These are phyloP conservation scores for Trypanosoma lewisi DNA, from an alignment of 208 protist genomes.

Conservation along the genomic window DNA sequence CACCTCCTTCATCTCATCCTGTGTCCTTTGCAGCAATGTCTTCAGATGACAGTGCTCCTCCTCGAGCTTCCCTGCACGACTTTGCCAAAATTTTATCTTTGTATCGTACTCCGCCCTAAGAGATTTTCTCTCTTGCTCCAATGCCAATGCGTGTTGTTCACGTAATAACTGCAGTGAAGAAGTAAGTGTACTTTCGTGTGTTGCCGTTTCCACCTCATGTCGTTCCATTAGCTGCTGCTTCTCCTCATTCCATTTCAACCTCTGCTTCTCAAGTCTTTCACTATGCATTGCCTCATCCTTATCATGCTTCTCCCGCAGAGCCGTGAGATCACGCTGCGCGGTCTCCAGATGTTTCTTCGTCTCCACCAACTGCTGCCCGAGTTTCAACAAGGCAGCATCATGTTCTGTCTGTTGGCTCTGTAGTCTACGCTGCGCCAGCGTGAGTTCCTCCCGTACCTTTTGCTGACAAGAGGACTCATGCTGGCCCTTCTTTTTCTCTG, in stretches of 20 bases:
- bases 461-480: not conserved
- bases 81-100: not conserved
- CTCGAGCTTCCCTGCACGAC: not conserved
- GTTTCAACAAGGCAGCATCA: not conserved
- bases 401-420: slow-evolving; percentile 6
- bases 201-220: not conserved
- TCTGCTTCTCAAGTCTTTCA: slow-evolving; percentile 10
- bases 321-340: not conserved
- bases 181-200: not conserved
- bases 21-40: not conserved
- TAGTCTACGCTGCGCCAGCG: not conserved
- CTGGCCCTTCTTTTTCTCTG: not conserved
- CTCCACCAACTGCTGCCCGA: slow-evolving; percentile 22
- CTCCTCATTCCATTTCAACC: not conserved
- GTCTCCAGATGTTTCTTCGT: slow-evolving; percentile 6
- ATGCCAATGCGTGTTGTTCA: not conserved
- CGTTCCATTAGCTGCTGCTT: not conserved
- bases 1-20: not conserved
- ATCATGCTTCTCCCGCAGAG: not conserved
- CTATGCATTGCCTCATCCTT: not conserved
- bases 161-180: not conserved
- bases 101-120: slow-evolving; percentile 11
- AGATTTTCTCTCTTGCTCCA: not conserved
- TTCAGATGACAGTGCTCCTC: not conserved
- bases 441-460: slow-evolving; percentile 1